Evolutionary conservation across 2,329 filamentous ascomycete species (phyloP).

Genomic region (Neopestalotiopsis clavispora): DNA sequence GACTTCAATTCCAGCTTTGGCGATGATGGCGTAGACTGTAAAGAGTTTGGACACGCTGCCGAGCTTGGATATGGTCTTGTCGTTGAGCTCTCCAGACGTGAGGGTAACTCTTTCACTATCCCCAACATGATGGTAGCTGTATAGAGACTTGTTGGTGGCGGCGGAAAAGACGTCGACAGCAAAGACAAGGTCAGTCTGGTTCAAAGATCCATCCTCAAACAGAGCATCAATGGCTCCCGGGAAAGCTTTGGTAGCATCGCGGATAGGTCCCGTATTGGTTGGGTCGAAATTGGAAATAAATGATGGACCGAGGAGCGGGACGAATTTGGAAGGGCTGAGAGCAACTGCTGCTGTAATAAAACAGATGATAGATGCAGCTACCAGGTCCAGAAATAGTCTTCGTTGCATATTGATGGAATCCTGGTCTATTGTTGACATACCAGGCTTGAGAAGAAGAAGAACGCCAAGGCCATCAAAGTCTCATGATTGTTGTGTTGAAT

Average conservation of each 20-base stretch:
- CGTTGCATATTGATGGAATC: not conserved
- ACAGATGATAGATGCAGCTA: not conserved
- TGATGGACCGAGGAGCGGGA: not conserved
- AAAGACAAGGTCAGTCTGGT: conserved; percentile 4
- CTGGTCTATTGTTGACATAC: not conserved
- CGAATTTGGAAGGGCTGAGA: not conserved
- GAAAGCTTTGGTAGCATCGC: not conserved
- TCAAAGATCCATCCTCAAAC: not conserved
- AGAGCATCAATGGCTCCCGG: not conserved
- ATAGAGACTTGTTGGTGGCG: conserved; percentile 4
- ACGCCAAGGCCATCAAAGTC: not conserved
- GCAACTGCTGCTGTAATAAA: not conserved
- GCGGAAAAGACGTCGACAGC: conserved; percentile 6
- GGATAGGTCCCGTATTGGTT: not conserved
- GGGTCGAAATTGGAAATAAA: conserved; percentile 9
- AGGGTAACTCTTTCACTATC: not conserved
- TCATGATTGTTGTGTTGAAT: not conserved
- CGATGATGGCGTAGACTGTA: not conserved
- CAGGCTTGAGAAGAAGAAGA: not conserved
- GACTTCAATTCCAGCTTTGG: conserved; percentile 6
- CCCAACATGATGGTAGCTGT: conserved; percentile 3
- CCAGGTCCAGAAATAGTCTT: not conserved
- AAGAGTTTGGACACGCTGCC: conserved; percentile 4
- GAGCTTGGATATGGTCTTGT: conserved; percentile 4
- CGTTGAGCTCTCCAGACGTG: conserved; percentile 1